Evolutionary conservation across 371 early-diverging fungal genomes (phyloP).

Genomic region (Mucor velutinosus): DNA sequence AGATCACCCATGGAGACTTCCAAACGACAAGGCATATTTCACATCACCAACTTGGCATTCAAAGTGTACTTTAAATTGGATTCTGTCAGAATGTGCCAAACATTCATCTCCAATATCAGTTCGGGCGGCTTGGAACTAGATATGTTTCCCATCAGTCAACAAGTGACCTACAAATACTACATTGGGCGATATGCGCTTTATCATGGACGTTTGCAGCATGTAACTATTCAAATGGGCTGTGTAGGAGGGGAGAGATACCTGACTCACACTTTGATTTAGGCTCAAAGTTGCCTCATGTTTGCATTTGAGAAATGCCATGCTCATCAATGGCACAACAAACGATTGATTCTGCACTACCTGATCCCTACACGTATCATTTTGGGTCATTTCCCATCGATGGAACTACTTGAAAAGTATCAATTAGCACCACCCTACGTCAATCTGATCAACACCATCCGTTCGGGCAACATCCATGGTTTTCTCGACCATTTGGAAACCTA

Average conservation of each 20-base stretch:
- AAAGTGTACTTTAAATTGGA: conserved; percentile 55
- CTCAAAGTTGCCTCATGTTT: conserved; percentile 47
- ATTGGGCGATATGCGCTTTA: conserved; percentile 56
- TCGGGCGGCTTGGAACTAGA: conserved; percentile 43
- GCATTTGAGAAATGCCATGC: conserved; percentile 49
- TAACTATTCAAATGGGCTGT: conserved; percentile 2
- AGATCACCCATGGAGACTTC: conserved; percentile 43
- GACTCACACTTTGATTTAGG: conserved; percentile 15
- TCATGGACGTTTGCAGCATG: conserved; percentile 40
- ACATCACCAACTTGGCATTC: conserved; percentile 58
- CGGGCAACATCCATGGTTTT: conserved; percentile 37
- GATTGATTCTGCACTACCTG: conserved; percentile 50
- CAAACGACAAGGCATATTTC: conserved; percentile 53
- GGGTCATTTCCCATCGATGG: conserved; percentile 41
- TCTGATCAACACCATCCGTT: conserved; percentile 25
- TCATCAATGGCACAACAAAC: conserved; percentile 37
- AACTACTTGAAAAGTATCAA: conserved; percentile 40
- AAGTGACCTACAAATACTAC: conserved; percentile 61
- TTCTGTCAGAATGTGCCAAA: conserved; percentile 48
- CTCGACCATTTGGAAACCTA: conserved; percentile 31
- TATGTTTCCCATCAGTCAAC: conserved; percentile 54
- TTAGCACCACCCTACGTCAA: conserved; percentile 26
- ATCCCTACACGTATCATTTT: conserved; percentile 57
- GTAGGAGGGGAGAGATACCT: no score
- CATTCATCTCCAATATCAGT: conserved; percentile 54